These are phyloP conservation scores for Penstemon barbatus DNA, from an alignment of 257 asterid genomes.

Conservation along the genomic window DNA sequence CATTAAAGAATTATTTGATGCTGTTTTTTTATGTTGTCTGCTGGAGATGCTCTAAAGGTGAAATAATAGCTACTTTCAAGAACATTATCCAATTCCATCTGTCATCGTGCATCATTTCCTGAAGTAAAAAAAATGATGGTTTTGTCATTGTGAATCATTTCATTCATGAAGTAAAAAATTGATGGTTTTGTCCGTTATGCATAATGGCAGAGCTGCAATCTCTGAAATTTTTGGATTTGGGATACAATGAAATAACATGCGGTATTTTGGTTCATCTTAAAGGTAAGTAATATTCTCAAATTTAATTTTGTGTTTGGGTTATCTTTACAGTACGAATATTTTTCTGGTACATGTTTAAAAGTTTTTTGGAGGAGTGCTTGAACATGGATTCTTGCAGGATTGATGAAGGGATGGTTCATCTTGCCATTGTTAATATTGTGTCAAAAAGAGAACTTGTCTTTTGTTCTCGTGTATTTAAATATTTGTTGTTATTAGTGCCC, in stretches of 20 bases:
- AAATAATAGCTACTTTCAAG: slow-evolving; percentile 1
- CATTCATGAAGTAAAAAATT: not conserved
- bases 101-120: not conserved
- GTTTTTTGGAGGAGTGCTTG: not conserved
- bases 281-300: slow-evolving; percentile 36
- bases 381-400: slow-evolving; percentile 72
- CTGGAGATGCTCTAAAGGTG: not conserved
- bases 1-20: too few species aligned
- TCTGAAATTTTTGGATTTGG: slow-evolving; percentile 56
- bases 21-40: too few species aligned
- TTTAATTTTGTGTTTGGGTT: not conserved
- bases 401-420: slow-evolving; percentile 57
- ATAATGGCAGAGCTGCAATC: slow-evolving; percentile 40
- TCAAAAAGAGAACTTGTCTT: not conserved
- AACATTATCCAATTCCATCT: not conserved
- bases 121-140: not conserved
- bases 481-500: not conserved
- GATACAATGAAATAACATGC: slow-evolving; percentile 55
- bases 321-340: too few species aligned
- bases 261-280: slow-evolving; percentile 51
- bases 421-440: slow-evolving; percentile 42
- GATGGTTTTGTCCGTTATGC: slow-evolving; percentile 19
- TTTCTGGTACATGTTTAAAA: too few species aligned
- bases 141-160: not conserved
- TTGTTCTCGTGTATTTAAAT: not conserved